phyloP scores from a whole-genome alignment of 805 yeast species.

The Starmerella potacharoeniae region DNA sequence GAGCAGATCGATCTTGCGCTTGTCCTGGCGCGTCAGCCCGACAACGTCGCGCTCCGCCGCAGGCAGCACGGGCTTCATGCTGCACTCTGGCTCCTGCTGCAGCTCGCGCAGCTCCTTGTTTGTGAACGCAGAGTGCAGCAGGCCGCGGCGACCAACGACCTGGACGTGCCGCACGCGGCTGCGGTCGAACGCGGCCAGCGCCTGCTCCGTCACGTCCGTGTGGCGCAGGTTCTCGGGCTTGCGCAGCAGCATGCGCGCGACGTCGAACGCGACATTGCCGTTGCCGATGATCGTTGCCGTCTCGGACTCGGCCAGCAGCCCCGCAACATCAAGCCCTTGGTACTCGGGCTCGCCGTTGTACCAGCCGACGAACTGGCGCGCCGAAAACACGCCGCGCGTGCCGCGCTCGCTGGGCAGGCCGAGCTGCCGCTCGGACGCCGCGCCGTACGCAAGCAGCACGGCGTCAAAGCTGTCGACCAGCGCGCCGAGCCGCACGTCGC shows the following conservation, averaged over 20 bases:
- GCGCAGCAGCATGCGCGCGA: conserved; percentile 66
- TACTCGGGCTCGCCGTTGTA: conserved; percentile 79
- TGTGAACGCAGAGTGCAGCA: conserved; percentile 76
- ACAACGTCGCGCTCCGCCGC: not conserved
- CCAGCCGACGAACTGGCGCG: conserved; percentile 89
- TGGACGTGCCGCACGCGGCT: conserved; percentile 53
- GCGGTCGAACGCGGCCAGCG: conserved; percentile 41
- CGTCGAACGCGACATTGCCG: conserved; percentile 92
- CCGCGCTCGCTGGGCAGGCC: conserved; percentile 47
- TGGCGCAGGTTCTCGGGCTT: conserved; percentile 44
- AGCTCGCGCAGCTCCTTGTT: conserved; percentile 86
- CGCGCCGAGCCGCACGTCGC: conserved; percentile 41
- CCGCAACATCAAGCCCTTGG: conserved; percentile 40
- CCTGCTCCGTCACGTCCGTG: conserved; percentile 64
- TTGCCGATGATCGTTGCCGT: conserved; percentile 81
- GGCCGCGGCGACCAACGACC: conserved; percentile 78
- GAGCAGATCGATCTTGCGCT: conserved; percentile 19
- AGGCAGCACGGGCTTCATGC: conserved; percentile 16
- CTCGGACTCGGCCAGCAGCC: conserved; percentile 40
- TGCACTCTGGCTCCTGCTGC: conserved; percentile 29
- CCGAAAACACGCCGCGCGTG: conserved; percentile 55
- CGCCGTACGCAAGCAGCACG: conserved; percentile 73
- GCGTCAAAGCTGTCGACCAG: conserved; percentile 53
- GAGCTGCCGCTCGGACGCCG: conserved; percentile 42
- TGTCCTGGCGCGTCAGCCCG: conserved; percentile 13